Base-by-base conservation (phyloP, 2,329 filamentous ascomycete species). In the Hymenoscyphus occultus region DNA sequence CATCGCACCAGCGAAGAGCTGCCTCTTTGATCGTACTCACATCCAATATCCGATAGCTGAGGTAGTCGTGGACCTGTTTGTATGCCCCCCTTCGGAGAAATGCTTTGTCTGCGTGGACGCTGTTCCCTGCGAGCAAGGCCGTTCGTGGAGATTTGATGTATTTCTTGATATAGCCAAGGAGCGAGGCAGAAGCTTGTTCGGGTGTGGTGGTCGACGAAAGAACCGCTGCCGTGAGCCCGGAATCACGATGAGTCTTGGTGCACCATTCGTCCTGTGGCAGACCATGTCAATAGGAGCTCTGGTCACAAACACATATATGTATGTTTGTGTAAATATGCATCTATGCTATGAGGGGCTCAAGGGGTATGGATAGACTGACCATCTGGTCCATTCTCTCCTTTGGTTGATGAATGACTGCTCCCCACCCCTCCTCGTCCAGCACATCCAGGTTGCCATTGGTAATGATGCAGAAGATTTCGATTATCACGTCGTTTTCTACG, bases 21-120 rank as follows among this genome's bases (percentile, higher is more conserved):
- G 92, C 93, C 80, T 99, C 95, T 79, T 98, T 98, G 74, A 98
- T 86, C 58, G 88, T 85, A 77, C 93, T 97, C 63, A 98, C 92
- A 76, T 99, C 95, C 59, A 98, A 80, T 68, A 99, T 90, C 16
- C 95, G 86, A 78, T 99, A 93, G 78, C 96, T 91, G 70, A 99
- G 80, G 77, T 95, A 86, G 64, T 90, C 85, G 59, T 91, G 79
- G 1, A 97, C 87, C 65, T 82, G 80, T 48, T 82, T 84, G 77
- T 94, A 99, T 0, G 93, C 93, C 64, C 82, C 83, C 68, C 86
- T 85, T 5, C 86, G 82, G 66, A 99, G 81, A 75, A 99, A 99
- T 1, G 86, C 86, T 72, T 87, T 87, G 77, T 99, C 95, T 3
- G 90, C 92, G 75, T 99, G 94, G 32, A 99, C 91, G 64, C 90